Evolutionary conservation across 2,329 filamentous ascomycete species (phyloP).

Genomic region (Ophiostoma australiae): DNA sequence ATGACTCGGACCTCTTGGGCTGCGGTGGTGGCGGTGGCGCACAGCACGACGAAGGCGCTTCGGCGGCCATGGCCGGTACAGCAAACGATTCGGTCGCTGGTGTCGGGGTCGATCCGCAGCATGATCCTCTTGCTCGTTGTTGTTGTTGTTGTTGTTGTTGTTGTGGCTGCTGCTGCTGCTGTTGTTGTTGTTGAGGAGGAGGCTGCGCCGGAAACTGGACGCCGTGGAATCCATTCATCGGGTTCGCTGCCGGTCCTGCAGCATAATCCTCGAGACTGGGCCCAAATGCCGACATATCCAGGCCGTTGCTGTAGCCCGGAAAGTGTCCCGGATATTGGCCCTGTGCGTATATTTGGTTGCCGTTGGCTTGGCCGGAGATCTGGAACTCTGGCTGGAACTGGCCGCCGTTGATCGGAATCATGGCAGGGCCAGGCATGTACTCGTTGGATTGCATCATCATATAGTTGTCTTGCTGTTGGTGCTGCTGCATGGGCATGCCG

Average conservation of each 20-base stretch:
- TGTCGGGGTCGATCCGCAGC: not conserved
- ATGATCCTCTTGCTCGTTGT: not conserved
- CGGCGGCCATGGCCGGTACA: not conserved
- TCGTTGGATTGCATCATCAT: constrained; percentile 1
- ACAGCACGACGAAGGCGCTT: constrained; percentile 23
- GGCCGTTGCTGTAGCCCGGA: not conserved
- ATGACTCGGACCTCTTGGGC: not conserved
- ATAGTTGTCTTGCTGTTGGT: not conserved
- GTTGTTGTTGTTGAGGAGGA: not conserved
- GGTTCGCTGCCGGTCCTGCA: not conserved
- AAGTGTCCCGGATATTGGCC: not conserved
- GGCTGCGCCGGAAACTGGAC: not conserved
- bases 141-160: not conserved
- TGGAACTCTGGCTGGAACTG: constrained; percentile 7
- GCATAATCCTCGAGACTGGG: constrained; percentile 3
- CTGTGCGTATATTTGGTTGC: not conserved
- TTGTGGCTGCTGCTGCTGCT: not conserved
- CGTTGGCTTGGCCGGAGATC: not conserved
- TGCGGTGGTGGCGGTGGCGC: constrained; percentile 21
- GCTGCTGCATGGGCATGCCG: constrained; percentile 7
- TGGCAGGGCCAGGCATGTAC: not conserved
- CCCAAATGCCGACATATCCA: constrained; percentile 1
- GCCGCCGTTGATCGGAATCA: not conserved
- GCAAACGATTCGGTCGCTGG: not conserved
- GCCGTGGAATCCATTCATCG: constrained; percentile 13